These are phyloP conservation scores for Pleurozium schreberi DNA, from an alignment of 225 moss, liverwort and hornwort genomes.

Conservation along the genomic window DNA sequence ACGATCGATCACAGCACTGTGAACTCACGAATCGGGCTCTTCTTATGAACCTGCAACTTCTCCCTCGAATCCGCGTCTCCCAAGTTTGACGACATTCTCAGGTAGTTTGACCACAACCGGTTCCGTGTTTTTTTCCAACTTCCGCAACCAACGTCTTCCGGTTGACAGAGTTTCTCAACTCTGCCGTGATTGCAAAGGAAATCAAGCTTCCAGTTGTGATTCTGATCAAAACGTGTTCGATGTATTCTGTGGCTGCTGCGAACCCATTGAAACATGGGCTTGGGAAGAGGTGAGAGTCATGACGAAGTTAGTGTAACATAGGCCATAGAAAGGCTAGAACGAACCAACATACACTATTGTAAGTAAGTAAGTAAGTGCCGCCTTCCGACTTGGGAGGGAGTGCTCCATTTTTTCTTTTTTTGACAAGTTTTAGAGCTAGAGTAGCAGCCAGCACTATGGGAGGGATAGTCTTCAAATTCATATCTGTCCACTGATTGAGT, in stretches of 20 bases:
- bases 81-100: background rate
- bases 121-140: background rate
- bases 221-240: background rate
- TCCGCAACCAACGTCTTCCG: background rate
- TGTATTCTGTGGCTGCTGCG: background rate
- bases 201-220: background rate
- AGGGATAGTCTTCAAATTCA: background rate
- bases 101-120: background rate
- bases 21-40: background rate
- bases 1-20: background rate
- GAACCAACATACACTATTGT: background rate
- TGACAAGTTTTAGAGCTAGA: no score
- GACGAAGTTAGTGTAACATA: conserved; percentile 14
- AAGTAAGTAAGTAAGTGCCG: conserved; percentile 1
- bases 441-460: no score
- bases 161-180: background rate
- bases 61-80: background rate
- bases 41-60: background rate
- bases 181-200: background rate
- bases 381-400: conserved; percentile 9
- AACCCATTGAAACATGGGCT: background rate
- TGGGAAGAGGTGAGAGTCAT: background rate
- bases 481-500: conserved; percentile 22
- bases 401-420: background rate
- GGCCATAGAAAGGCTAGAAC: background rate